A percentile compares a stretch with the other conserved stretches of the same genome.
phyloP scores from a whole-genome alignment of 169 alveolate genomes.

The Plasmodium gaboni region DNA sequence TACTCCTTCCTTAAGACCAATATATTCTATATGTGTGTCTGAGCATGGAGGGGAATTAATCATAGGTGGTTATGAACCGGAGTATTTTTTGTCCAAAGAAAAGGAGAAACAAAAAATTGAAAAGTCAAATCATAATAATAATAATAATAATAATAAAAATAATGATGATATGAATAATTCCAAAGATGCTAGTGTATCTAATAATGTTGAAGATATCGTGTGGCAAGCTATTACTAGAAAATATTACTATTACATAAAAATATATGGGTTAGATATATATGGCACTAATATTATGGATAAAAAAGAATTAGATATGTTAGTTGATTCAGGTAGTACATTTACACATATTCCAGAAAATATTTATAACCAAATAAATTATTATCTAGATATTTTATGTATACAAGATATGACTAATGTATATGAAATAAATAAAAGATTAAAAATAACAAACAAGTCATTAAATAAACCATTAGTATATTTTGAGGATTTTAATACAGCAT shows the following conservation, averaged over 20 bases:
- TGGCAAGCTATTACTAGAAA: conserved; percentile 56
- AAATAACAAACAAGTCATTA: conserved; percentile 28
- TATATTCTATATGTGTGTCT: conserved; percentile 78
- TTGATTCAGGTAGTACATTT: conserved; percentile 71
- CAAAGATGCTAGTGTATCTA: neutral
- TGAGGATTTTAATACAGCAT: conserved; percentile 32
- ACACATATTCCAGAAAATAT: conserved; percentile 60
- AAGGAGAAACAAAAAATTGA: neutral
- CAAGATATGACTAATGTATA: conserved; percentile 36
- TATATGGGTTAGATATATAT: conserved; percentile 33
- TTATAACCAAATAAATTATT: conserved; percentile 39
- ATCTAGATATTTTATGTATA: conserved; percentile 52
- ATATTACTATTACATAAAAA: conserved; percentile 44
- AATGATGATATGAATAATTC: neutral
- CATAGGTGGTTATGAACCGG: conserved; percentile 78
- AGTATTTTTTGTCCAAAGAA: neutral
- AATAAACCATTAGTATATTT: conserved; percentile 11
- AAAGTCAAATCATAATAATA: neutral
- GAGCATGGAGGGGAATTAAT: conserved; percentile 83
- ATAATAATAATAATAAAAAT: neutral
- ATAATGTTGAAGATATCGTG: conserved; percentile 8
- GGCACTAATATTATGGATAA: conserved; percentile 22
- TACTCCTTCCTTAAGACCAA: conserved; percentile 19
- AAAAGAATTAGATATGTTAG: conserved; percentile 26
- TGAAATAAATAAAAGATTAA: conserved; percentile 48